These are phyloP conservation scores for Penicillium waksmanii DNA, from an alignment of 495 filamentous ascomycete species.

Conservation along the genomic window DNA sequence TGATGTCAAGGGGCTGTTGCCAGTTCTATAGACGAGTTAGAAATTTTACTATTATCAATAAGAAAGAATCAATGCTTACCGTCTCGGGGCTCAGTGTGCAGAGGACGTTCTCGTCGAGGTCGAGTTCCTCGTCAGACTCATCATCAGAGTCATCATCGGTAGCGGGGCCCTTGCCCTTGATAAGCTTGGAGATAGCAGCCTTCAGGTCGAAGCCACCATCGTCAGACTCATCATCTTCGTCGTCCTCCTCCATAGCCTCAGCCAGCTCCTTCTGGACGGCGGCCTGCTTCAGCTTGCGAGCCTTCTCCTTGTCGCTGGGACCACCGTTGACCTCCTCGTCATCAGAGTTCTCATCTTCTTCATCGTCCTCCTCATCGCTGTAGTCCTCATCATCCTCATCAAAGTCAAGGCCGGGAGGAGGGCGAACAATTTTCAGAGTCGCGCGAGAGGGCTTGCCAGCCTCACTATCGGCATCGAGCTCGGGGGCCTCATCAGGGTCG, in stretches of 20 bases:
- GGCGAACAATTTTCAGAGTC: slow-evolving; percentile 87
- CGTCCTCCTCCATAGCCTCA: slow-evolving; percentile 62
- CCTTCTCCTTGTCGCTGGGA: slow-evolving; percentile 86
- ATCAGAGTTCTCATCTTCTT: slow-evolving; percentile 66
- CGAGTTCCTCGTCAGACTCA: slow-evolving; percentile 65
- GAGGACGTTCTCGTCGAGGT: slow-evolving; percentile 84
- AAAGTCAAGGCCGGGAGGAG: slow-evolving; percentile 54
- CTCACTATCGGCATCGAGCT: slow-evolving; percentile 64
- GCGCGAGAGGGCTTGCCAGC: slow-evolving; percentile 68
- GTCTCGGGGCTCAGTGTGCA: slow-evolving; percentile 90
- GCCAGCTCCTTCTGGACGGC: slow-evolving; percentile 70
- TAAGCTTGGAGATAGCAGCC: slow-evolving; percentile 63
- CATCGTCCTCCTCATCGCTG: slow-evolving; percentile 57
- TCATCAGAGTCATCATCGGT: slow-evolving; percentile 66
- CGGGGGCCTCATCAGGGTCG: slow-evolving; percentile 78
- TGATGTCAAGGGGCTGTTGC: slow-evolving; percentile 95
- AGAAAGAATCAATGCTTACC: slow-evolving; percentile 47
- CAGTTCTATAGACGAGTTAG: slow-evolving; percentile 63
- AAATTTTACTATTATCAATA: background rate
- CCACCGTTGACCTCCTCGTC: slow-evolving; percentile 78
- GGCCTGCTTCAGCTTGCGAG: slow-evolving; percentile 76
- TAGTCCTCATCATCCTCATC: slow-evolving; percentile 66
- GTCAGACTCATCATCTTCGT: slow-evolving; percentile 59
- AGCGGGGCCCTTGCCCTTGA: slow-evolving; percentile 84
- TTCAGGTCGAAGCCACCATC: slow-evolving; percentile 62